Conservation (phyloP, 768 basidiomycete genomes). For the Pholiota conissans region DNA sequence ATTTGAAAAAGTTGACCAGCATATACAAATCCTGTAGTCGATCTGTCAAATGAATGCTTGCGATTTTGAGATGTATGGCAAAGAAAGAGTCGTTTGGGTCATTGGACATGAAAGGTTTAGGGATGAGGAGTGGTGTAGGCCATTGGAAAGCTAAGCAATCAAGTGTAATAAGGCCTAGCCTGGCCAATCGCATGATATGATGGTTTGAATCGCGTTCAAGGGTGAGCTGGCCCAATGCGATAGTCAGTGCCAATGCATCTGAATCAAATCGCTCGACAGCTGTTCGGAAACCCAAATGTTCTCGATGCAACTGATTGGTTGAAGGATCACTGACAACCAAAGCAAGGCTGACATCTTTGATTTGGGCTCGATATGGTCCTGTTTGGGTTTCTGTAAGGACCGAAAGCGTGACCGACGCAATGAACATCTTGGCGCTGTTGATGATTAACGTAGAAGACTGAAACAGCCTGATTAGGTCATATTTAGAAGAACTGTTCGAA, state of each 20-base stretch:
- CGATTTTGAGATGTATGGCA: constrained; percentile 43
- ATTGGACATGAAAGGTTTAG: constrained; percentile 48
- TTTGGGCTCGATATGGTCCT: constrained; percentile 41
- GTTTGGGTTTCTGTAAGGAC: constrained; percentile 30
- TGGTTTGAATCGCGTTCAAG: constrained; percentile 43
- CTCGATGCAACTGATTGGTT: constrained; percentile 43
- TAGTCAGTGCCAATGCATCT: constrained; percentile 47
- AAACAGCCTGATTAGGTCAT: neutral
- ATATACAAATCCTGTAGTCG: constrained; percentile 51
- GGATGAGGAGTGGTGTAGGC: constrained; percentile 56
- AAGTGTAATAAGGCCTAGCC: constrained; percentile 38
- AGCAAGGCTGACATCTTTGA: constrained; percentile 40
- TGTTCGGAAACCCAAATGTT: constrained; percentile 49
- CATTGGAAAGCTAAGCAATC: constrained; percentile 55
- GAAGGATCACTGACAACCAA: constrained; percentile 50
- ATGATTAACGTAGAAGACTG: constrained; percentile 51
- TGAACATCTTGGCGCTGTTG: constrained; percentile 38
- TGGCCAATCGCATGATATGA: constrained; percentile 40
- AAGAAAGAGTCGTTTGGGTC: constrained; percentile 63
- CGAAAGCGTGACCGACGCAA: constrained; percentile 49
- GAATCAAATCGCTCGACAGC: constrained; percentile 38
- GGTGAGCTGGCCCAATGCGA: constrained; percentile 41
- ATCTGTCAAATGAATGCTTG: constrained; percentile 51
- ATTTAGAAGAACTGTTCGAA: neutral
- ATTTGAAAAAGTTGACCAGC: constrained; percentile 30